These are phyloP conservation scores for Leucocoprinus sp. DNA, from an alignment of 768 basidiomycete genomes.

Conservation along the genomic window DNA sequence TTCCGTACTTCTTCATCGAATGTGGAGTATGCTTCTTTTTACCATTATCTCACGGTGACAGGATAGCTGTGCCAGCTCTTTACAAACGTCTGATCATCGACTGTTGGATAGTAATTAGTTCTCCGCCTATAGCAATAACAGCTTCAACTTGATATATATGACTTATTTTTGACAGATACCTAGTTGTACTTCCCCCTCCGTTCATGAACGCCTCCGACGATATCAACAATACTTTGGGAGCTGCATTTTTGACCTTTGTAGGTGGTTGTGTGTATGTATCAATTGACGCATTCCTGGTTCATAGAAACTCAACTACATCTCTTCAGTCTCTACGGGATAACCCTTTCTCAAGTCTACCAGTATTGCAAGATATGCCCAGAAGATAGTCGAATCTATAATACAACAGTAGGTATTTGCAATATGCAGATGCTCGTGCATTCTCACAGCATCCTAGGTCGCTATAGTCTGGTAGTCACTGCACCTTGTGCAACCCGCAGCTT, in stretches of 20 bases:
- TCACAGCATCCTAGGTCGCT: not conserved
- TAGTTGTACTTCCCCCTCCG: not conserved
- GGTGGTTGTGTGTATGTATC: constrained; percentile 5
- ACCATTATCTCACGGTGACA: too few species aligned
- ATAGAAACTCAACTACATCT: not conserved
- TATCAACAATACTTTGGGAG: constrained; percentile 3
- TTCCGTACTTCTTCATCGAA: too few species aligned
- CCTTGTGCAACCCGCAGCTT: not conserved
- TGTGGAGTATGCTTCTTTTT: too few species aligned
- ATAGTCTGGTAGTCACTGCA: constrained; percentile 2
- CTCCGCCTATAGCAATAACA: not conserved
- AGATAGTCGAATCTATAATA: not conserved
- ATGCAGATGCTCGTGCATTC: not conserved
- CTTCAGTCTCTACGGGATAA: constrained; percentile 6
- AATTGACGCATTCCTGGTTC: not conserved
- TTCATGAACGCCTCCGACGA: not conserved
- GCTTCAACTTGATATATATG: too few species aligned
- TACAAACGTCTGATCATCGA: too few species aligned
- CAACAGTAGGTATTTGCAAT: not conserved
- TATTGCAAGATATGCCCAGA: constrained; percentile 9
- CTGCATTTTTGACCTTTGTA: constrained; percentile 10
- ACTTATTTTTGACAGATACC: not conserved
- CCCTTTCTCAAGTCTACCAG: constrained; percentile 8
- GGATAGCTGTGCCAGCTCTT: too few species aligned
- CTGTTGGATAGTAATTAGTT: too few species aligned